Base-by-base conservation (phyloP, 83 land plant species). In the Diphasiastrum complanatum region DNA sequence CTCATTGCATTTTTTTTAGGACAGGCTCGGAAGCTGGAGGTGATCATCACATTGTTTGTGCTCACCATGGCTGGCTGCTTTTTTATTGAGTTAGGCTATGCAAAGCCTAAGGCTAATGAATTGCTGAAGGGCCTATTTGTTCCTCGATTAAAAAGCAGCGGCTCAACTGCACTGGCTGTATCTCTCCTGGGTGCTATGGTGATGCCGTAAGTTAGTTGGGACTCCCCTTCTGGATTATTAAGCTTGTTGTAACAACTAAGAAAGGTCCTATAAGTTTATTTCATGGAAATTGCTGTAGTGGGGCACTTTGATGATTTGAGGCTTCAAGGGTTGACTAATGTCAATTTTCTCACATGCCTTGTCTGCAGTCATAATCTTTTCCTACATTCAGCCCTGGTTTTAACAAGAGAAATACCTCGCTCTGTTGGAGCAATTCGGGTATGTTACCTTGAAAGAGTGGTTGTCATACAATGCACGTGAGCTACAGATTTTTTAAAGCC, bases 121-220 rank as follows among this genome's bases (percentile, higher is more conserved):
- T 82, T 88, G 56, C 11, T 85, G n/a, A 34, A 75, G 40, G 95
- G 95, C 0, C 70, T 88, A 20, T 85, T 85, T 66, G 74, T 88
- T 45, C 91, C 91, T 1, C 72, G 73, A 62, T 74, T 82, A 5
- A 75, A 78, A 64, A 91, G 91, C 32, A 58, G 61, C 66, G 95
- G 95, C 25, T 84, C 95, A 46, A 85, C 82, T 58, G 87, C 77
- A 2, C 78, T 80, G 45, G 95, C 91, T 0, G 82, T 88, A 55
- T 87, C 92, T 18, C 85, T 87, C 19, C 81, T 87, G 74, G 92
- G 92, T 46, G 92, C 92, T 22, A 83, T 88, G 95, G 84, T 88
- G 51, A 88, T 89, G 95, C 95, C 91, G 91, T 87, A 78, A 51
- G 95, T 74, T 36, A 1, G 6, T 62, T 61, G 2, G 25, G 1